Evolutionary conservation across 2,329 filamentous ascomycete genomes (phyloP).

Genomic region (Harringtonia lauricola): DNA sequence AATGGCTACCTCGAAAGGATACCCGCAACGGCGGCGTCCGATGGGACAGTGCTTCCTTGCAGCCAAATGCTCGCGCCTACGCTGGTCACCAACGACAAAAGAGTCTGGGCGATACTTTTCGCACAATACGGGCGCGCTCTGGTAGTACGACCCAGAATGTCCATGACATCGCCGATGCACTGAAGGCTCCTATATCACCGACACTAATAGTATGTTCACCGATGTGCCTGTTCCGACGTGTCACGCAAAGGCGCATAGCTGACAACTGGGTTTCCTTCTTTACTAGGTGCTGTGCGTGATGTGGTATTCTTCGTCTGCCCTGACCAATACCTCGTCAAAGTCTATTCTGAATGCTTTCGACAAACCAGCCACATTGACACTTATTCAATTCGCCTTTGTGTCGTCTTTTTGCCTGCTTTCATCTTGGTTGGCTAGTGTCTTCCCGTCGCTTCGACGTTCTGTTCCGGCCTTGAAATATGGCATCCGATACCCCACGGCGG

Average conservation of each 20-base stretch:
- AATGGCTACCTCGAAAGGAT: constrained; percentile 52
- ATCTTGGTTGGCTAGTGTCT: constrained; percentile 62
- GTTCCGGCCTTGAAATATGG: constrained; percentile 76
- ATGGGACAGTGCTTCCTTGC: constrained; percentile 16
- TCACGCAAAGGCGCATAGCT: no score
- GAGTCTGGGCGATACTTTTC: constrained; percentile 81
- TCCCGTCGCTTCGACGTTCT: constrained; percentile 57
- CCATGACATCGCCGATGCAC: constrained; percentile 81
- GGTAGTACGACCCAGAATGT: constrained; percentile 87
- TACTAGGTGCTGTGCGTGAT: constrained; percentile 67
- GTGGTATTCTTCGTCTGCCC: constrained; percentile 91
- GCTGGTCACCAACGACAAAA: constrained; percentile 67
- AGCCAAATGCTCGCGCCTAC: constrained; percentile 10
- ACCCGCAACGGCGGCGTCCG: constrained; percentile 20
- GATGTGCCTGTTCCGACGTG: no score
- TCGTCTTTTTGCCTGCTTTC: constrained; percentile 76
- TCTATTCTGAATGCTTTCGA: constrained; percentile 87
- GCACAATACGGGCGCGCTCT: constrained; percentile 67
- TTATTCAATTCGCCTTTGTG: constrained; percentile 90
- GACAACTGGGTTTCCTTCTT: neutral
- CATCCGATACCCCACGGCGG: constrained; percentile 67
- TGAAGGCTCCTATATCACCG: constrained; percentile 81
- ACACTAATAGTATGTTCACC: constrained; percentile 62
- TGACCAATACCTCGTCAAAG: constrained; percentile 97
- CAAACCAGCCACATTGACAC: constrained; percentile 81